A percentile compares a stretch with the other conserved stretches of the same genome.
phyloP scores from a whole-genome alignment of 2,329 filamentous ascomycete genomes.

The Paraphaeosphaeria sporulosa region DNA sequence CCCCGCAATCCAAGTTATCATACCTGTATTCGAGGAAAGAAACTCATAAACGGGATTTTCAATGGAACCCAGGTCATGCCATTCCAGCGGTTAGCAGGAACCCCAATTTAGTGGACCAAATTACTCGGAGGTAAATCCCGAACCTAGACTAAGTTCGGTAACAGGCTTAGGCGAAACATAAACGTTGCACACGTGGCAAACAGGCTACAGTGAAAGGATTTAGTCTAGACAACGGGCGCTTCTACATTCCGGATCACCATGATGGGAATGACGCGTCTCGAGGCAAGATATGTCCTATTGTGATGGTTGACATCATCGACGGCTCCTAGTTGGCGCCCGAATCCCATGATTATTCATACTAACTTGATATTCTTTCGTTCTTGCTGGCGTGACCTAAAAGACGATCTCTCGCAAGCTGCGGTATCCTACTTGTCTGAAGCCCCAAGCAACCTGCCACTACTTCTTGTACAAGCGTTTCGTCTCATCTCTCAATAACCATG shows the following conservation, averaged over 20 bases:
- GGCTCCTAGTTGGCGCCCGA: neutral
- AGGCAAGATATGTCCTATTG: neutral
- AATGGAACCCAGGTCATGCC: too few species aligned
- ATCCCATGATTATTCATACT: neutral
- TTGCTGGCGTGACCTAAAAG: neutral
- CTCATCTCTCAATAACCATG: constrained; percentile 12
- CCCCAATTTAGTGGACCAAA: too few species aligned
- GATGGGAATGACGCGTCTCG: neutral
- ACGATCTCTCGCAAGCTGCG: neutral
- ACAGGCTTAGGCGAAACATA: neutral
- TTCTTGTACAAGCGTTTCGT: constrained; percentile 7
- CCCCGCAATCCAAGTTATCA: too few species aligned
- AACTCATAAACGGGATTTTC: too few species aligned
- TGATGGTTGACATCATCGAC: neutral
- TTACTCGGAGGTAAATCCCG: too few species aligned
- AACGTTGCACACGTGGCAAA: neutral
- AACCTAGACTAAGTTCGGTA: neutral
- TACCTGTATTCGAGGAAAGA: too few species aligned
- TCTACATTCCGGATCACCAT: neutral
- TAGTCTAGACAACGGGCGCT: constrained; percentile 1
- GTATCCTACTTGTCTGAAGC: neutral
- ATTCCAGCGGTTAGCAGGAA: too few species aligned
- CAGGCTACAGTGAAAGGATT: neutral
- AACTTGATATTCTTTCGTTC: neutral
- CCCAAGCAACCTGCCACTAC: neutral